Base-by-base conservation (phyloP, 2,329 filamentous ascomycete species). In the Fusarium tanahbumbuense region DNA sequence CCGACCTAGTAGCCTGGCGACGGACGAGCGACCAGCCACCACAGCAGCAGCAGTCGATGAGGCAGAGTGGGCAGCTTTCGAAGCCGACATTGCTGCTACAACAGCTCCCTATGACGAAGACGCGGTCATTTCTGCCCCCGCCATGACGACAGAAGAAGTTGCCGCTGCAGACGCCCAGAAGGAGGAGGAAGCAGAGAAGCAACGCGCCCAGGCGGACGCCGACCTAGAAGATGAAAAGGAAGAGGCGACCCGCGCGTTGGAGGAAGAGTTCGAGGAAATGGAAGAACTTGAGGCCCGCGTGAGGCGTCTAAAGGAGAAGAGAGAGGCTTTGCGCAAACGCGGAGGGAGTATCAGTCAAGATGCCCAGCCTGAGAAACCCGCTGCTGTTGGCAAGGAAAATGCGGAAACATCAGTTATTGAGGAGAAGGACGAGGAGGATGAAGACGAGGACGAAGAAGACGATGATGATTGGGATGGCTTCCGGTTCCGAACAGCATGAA, bases 241-340 rank as follows among this genome's bases (percentile, higher is more conserved):
- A 77, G 93, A 96, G 73, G 92, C 93, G 2, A 87, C 87, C 44
- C 85, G 91, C 23, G 89, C 91, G 30, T 80, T 94, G 60, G 91
- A 93, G 78, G 88, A 90, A 42, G 93, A 95, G 78, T 92, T 95
- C 71, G 92, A 93, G 61, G 90, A 94, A 76, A 95, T 95, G 92
- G 90, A 92, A 76, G 88, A 90, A 75, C 84, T 95, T 47, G 93
- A 95, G 78, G 87, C 88, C 54, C 87, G 92, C 9, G 91, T 95
- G 15, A 84, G 85, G 63, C 85, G 84, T 65, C 79, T 95, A 56
- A 91, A 92, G 76, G 89, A 92, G 76, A 89, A 88, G 78, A 84
- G 92, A 48, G 92, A 94, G 75, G 88, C 89, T 57, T 77, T 94
- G 66, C 84, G 82, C 73, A 85, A 83, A 63, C 73, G 78, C 13